phyloP scores from a whole-genome alignment of 2,329 filamentous ascomycete genomes.

The Cercospora beticola region DNA sequence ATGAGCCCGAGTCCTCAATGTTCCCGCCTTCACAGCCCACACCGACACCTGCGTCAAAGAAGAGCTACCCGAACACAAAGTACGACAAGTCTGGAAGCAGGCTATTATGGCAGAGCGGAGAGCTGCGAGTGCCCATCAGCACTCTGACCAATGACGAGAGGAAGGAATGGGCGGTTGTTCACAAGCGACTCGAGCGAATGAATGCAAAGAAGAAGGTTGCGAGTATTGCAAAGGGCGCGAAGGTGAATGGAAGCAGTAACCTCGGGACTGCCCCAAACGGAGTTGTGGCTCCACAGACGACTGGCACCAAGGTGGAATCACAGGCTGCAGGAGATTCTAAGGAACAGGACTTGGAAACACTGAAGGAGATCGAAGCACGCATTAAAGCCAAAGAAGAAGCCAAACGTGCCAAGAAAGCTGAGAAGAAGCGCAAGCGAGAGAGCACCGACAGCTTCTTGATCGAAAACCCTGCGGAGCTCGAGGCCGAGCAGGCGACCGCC shows the following conservation, averaged over 20 bases:
- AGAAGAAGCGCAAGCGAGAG: constrained; percentile 40
- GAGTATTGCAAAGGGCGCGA: not conserved
- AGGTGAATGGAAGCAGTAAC: not conserved
- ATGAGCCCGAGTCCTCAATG: not conserved
- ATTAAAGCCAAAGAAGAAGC: constrained; percentile 33
- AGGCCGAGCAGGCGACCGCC: constrained; percentile 42
- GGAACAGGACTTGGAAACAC: constrained; percentile 33
- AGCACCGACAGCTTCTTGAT: constrained; percentile 30
- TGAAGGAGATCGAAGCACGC: constrained; percentile 32
- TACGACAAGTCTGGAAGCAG: constrained; percentile 12
- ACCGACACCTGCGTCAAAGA: constrained; percentile 7
- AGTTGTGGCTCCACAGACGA: not conserved
- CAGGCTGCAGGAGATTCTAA: constrained; percentile 20
- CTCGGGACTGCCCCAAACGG: not conserved
- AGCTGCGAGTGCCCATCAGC: constrained; percentile 1
- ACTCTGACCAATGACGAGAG: constrained; percentile 5
- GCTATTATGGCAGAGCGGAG: constrained; percentile 12
- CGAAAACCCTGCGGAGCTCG: constrained; percentile 8
- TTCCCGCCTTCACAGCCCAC: constrained; percentile 10
- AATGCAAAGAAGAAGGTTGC: constrained; percentile 14
- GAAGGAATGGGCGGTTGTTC: constrained; percentile 10
- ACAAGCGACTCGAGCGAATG: constrained; percentile 4
- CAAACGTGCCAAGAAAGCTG: constrained; percentile 26
- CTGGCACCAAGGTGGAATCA: not conserved
- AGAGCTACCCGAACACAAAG: not conserved